phyloP scores from a whole-genome alignment of 768 basidiomycete species.

The Podaxis carcinomalis region DNA sequence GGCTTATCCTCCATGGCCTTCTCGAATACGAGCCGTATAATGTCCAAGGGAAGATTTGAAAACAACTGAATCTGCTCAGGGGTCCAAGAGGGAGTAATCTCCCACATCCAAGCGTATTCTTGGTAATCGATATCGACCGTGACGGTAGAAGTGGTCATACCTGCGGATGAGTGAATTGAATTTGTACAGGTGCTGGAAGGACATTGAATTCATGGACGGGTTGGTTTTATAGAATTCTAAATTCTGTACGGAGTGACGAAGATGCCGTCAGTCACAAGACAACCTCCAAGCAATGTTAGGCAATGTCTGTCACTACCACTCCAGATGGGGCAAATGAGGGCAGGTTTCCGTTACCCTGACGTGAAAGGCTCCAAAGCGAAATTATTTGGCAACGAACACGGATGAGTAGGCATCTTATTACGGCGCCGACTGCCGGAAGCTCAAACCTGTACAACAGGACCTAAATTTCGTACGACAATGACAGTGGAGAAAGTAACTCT shows the following conservation, averaged over 20 bases:
- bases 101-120: not conserved
- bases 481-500: too few relatives aligned
- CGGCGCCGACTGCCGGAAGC: too few relatives aligned
- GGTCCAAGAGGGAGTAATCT: not conserved
- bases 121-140: not conserved
- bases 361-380: too few relatives aligned
- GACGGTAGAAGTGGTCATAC: not conserved
- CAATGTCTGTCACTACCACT: too few relatives aligned
- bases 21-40: conserved; percentile 7
- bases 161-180: not conserved
- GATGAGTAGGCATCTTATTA: too few relatives aligned
- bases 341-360: too few relatives aligned
- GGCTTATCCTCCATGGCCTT: conserved; percentile 6
- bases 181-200: not conserved
- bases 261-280: not conserved
- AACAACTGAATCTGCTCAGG: not conserved
- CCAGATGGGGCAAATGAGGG: too few relatives aligned
- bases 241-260: not conserved
- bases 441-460: too few relatives aligned
- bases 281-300: too few relatives aligned
- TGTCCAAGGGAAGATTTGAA: conserved; percentile 1
- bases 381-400: too few relatives aligned
- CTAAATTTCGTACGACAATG: too few relatives aligned
- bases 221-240: not conserved
- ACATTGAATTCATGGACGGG: not conserved